Conservation (phyloP, 257 asterid genomes). For the Penstemon davidsonii region DNA sequence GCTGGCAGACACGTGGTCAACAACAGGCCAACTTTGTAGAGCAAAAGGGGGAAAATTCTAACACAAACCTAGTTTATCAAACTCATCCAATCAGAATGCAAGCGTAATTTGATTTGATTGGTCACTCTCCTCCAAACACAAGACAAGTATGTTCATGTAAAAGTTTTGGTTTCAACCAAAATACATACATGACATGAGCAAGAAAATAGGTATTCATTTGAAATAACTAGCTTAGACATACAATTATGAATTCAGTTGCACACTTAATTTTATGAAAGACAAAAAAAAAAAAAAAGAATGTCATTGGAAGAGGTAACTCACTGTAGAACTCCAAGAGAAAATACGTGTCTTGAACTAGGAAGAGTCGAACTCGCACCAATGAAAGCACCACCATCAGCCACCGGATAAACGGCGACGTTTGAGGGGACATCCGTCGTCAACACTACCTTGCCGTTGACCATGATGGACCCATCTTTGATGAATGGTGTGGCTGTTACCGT, state of each 20-base stretch:
- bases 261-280: background rate
- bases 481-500: constrained; percentile 40
- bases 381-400: constrained; percentile 39
- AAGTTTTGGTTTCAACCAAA: no score
- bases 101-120: no score
- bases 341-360: constrained; percentile 47
- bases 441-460: constrained; percentile 47
- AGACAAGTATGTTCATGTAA: no score
- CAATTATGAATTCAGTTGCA: background rate
- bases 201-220: background rate
- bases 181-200: background rate
- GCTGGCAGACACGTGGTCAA: no score
- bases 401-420: constrained; percentile 49
- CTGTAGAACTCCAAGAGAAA: constrained; percentile 54
- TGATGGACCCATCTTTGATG: constrained; percentile 41
- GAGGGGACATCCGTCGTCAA: constrained; percentile 41
- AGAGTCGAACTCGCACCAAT: constrained; percentile 46
- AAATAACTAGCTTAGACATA: background rate
- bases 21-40: no score
- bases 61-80: no score
- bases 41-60: no score
- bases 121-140: no score
- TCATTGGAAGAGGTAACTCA: constrained; percentile 23
- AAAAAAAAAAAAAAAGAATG: constrained; percentile 9
- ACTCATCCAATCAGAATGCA: no score